Evolutionary conservation across 352 stramenopile genomes (phyloP), one percentile per base, ranked within the genome.

Genomic region (Pythium guiyangense): DNA sequence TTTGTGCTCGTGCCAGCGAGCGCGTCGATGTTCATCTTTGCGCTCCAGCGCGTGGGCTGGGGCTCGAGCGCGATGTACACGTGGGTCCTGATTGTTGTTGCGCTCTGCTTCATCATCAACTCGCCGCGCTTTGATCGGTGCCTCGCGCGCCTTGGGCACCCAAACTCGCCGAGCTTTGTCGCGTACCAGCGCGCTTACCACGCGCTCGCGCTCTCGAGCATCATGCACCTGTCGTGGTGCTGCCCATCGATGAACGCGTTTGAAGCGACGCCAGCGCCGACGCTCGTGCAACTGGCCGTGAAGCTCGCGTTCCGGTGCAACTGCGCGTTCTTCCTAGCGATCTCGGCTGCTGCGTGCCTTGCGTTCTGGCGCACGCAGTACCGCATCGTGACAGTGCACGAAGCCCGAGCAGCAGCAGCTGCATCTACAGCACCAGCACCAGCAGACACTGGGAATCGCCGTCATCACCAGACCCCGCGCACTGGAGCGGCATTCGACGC

Each of bases 121-220:
- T 75, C 73, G 25, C 54, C 61, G 25, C 70, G 74, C 8, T 71
- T 86, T 39, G 65, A 74, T 27, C 46, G 53, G 12, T 67, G 61
- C 20, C 55, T 86, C 10, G 54, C 65, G 26, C 64, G 51, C 2
- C 64, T 86, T 25, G 69, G 66, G 11, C 59, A 67, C 15, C 65
- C 74, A 26, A 47, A 62, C 5, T 69, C 66, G 2, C 54, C 56
- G 10, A 66, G 48, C 25, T 79, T 77, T 43, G 44, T 67, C 35
- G 67, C 69, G 3, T 84, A 80, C 37, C 62, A 82, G 34, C 70
- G 75, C 15, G 56, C 81, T 12, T 77, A 82, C 51, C 62, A 84
- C 43, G 54, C 60, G 12, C 54, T 84, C 20, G 64, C 64, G 17
- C 44, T 79, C 11, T 70, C 73, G 10, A 80, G 67, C 27, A 58